Conservation (phyloP, 495 filamentous ascomycete species). For the Daldinia grandis region DNA sequence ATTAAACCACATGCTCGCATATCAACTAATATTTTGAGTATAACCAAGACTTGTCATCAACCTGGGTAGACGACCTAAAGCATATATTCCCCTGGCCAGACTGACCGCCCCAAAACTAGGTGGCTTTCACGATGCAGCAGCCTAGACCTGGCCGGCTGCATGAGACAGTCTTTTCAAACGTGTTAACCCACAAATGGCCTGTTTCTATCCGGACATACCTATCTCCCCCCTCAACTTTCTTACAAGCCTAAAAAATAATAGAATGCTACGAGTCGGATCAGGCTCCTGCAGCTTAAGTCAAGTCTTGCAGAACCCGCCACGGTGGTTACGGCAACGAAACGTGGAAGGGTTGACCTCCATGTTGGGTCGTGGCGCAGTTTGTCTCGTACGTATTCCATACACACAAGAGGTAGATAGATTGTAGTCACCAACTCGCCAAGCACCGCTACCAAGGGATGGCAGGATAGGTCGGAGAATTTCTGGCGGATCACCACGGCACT, state of each 20-base stretch:
- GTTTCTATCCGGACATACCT: not conserved
- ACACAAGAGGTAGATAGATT: not conserved
- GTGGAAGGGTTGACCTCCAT: constrained; percentile 8
- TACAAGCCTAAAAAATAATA: not conserved
- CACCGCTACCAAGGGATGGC: constrained; percentile 18
- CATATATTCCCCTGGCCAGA: not conserved
- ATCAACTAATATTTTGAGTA: not conserved
- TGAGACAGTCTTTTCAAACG: not conserved
- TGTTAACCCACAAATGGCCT: not conserved
- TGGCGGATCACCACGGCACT: constrained; percentile 27
- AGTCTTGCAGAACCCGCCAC: constrained; percentile 16
- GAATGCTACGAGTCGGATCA: constrained; percentile 7
- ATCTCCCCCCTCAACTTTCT: not conserved
- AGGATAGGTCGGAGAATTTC: constrained; percentile 33
- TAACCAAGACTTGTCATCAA: not conserved
- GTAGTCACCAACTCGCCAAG: constrained; percentile 4
- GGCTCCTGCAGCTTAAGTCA: constrained; percentile 7
- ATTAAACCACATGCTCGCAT: not conserved
- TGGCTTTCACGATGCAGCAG: constrained; percentile 18
- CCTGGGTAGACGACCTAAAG: not conserved
- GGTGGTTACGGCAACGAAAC: constrained; percentile 24
- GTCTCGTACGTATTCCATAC: not conserved
- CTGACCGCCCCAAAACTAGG: not conserved
- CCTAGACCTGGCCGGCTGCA: constrained; percentile 11
- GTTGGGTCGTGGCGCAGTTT: constrained; percentile 17